phyloP scores from a whole-genome alignment of 306 rosid genomes.

The Cicer pinnatifidum region DNA sequence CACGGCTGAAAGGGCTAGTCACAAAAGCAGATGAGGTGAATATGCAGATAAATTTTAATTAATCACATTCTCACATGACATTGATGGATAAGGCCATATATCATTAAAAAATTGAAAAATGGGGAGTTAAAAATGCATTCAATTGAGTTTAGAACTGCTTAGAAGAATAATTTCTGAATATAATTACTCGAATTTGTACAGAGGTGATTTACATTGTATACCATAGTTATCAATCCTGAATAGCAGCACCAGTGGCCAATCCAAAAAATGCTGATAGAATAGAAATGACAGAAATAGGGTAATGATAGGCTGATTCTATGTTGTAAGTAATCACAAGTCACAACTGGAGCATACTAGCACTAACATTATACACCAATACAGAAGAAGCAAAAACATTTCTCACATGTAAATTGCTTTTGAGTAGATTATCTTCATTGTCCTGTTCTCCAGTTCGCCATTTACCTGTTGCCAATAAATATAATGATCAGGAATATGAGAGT shows the following conservation, averaged over 20 bases:
- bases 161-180: neutral
- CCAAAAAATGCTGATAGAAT: neutral
- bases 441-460: constrained; percentile 38
- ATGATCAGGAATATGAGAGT: constrained; percentile 28
- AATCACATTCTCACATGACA: too few relatives aligned
- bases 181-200: neutral
- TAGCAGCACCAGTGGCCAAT: neutral
- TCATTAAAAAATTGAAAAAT: neutral
- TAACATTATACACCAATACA: neutral
- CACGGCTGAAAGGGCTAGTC: neutral
- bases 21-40: neutral
- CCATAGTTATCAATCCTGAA: constrained; percentile 7
- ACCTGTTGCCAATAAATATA: constrained; percentile 35
- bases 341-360: neutral
- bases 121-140: neutral
- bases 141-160: neutral
- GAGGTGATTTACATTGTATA: neutral
- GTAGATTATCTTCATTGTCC: constrained; percentile 27
- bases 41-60: neutral
- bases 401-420: constrained; percentile 42
- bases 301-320: neutral
- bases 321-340: neutral
- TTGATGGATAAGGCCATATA: neutral
- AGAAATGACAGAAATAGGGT: neutral
- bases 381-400: constrained; percentile 38